Evolutionary conservation across 257 asterid genomes (phyloP).

Genomic region (Fraxinus excelsior): DNA sequence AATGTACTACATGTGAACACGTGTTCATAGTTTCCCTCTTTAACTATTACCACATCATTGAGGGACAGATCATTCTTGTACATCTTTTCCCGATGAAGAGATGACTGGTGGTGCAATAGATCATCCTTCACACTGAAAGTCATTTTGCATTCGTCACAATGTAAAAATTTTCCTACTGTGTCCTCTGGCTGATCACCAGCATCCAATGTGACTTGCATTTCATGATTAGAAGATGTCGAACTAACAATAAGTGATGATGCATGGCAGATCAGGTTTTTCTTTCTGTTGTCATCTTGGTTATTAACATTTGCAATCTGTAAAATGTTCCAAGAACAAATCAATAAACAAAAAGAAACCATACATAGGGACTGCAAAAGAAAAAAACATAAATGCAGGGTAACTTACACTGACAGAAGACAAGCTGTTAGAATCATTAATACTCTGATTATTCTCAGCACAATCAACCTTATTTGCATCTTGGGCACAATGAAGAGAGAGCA

Average conservation of each 20-base stretch:
- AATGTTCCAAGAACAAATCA: conserved; percentile 27
- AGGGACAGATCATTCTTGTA: conserved; percentile 42
- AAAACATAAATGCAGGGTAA: conserved; percentile 8
- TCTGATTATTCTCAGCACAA: conserved; percentile 30
- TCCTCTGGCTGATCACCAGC: conserved; percentile 38
- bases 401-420: conserved; percentile 43
- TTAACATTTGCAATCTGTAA: conserved; percentile 46
- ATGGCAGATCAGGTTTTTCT: conserved; percentile 33
- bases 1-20: conserved; percentile 73
- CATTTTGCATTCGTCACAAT: conserved; percentile 48
- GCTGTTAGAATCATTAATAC: conserved; percentile 30
- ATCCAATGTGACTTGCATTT: conserved; percentile 29
- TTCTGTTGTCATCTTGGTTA: conserved; percentile 34
- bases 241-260: conserved; percentile 37
- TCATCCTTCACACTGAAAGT: conserved; percentile 48
- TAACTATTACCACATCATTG: conserved; percentile 69
- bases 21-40: conserved; percentile 65
- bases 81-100: conserved; percentile 54
- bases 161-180: conserved; percentile 39
- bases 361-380: neutral
- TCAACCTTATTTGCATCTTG: conserved; percentile 35
- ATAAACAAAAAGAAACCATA: conserved; percentile 9
- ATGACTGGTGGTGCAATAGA: conserved; percentile 49
- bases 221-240: conserved; percentile 33
- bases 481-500: conserved; percentile 58